phyloP scores from a whole-genome alignment of 2,329 filamentous ascomycete species.

The Aurifilum marmelostoma region DNA sequence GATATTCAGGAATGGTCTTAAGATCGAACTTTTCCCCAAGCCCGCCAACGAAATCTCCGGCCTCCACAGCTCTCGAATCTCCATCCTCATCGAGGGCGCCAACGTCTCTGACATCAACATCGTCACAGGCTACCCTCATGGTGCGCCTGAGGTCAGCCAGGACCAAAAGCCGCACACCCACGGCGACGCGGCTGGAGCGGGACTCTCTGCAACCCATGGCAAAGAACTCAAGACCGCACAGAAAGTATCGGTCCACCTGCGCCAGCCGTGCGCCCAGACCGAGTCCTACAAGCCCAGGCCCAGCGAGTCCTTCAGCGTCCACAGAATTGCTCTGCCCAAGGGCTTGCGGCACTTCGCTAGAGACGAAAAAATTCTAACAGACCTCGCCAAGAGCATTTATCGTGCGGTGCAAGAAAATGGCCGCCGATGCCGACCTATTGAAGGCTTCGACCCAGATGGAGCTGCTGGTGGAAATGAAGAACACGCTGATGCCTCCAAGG shows the following conservation, averaged over 20 bases:
- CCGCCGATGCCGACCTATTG: slow-evolving; percentile 8
- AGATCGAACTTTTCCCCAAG: slow-evolving; percentile 29
- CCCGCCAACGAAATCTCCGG: slow-evolving; percentile 37
- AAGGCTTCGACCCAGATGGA: slow-evolving; percentile 34
- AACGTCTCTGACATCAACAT: slow-evolving; percentile 31
- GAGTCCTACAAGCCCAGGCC: slow-evolving; percentile 36
- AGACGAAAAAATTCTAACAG: too few species aligned
- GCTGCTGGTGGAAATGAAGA: not conserved
- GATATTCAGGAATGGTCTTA: slow-evolving; percentile 31
- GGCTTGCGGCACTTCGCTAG: too few species aligned
- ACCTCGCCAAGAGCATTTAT: too few species aligned
- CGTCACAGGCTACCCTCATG: not conserved
- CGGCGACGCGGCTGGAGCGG: slow-evolving; percentile 33
- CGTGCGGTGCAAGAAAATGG: slow-evolving; percentile 34
- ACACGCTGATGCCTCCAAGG: slow-evolving; percentile 18
- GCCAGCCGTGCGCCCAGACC: slow-evolving; percentile 30
- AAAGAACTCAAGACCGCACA: slow-evolving; percentile 32
- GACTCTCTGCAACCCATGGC: slow-evolving; percentile 31
- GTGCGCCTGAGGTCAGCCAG: slow-evolving; percentile 7
- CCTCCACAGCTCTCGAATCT: slow-evolving; percentile 28
- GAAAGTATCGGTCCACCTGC: slow-evolving; percentile 31
- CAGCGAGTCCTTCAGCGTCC: slow-evolving; percentile 32
- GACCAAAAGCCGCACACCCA: slow-evolving; percentile 30
- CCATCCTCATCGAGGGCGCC: slow-evolving; percentile 19
- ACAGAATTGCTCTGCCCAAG: slow-evolving; percentile 32